Evolutionary conservation across 2,329 filamentous ascomycete species (phyloP).

Genomic region (Sclerotinia minor): DNA sequence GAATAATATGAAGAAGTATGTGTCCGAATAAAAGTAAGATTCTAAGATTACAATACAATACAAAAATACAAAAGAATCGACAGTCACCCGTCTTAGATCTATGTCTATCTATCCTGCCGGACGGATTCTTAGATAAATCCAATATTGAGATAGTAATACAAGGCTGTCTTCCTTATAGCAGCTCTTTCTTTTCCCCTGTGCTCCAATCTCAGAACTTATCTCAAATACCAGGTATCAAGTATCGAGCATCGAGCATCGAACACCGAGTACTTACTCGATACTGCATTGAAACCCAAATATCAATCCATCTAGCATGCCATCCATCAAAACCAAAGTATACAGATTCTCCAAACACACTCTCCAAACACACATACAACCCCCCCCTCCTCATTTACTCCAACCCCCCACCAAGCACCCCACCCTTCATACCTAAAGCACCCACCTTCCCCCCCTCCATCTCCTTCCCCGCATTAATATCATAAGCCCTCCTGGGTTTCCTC

Average conservation of each 20-base stretch:
- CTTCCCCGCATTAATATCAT: constrained; percentile 7
- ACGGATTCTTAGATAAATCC: background rate
- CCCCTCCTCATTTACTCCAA: background rate
- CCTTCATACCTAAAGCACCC: background rate
- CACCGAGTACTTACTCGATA: background rate
- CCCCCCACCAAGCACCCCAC: background rate
- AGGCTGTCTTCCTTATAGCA: background rate
- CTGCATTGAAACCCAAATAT: too few species aligned
- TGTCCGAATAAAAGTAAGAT: too few species aligned
- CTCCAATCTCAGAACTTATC: background rate
- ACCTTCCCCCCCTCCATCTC: constrained; percentile 3
- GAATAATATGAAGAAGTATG: too few species aligned
- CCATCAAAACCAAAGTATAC: background rate
- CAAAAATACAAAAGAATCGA: background rate
- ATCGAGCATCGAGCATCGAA: background rate
- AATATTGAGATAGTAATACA: background rate
- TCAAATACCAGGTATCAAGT: too few species aligned
- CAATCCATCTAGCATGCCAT: too few species aligned
- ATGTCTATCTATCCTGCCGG: background rate
- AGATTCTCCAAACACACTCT: background rate
- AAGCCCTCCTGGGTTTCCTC: background rate
- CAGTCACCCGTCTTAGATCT: background rate
- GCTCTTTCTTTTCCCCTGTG: background rate
- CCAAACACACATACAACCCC: background rate
- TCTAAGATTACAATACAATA: background rate